phyloP scores from a whole-genome alignment of 2,329 filamentous ascomycete genomes.

The Colletotrichum cuscutae region DNA sequence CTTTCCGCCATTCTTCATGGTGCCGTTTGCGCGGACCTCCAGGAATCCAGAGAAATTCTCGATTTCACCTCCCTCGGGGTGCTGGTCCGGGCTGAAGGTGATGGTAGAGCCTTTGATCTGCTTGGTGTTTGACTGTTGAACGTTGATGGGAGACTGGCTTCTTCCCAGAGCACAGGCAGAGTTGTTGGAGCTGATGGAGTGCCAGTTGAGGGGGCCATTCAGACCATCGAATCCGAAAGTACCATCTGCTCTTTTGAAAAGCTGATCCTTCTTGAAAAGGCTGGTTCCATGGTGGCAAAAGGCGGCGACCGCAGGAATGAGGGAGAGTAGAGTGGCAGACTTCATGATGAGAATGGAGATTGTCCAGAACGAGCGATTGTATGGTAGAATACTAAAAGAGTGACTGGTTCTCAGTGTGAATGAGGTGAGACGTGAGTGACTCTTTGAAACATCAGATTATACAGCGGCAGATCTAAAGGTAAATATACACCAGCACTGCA shows the following conservation, averaged over 20 bases:
- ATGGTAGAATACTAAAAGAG: slow-evolving; percentile 8
- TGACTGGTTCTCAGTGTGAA: slow-evolving; percentile 1
- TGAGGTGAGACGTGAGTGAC: slow-evolving; percentile 4
- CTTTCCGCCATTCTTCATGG: slow-evolving; percentile 50
- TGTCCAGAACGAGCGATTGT: not conserved
- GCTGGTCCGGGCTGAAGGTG: slow-evolving; percentile 47
- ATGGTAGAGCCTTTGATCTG: slow-evolving; percentile 44
- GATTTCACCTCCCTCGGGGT: slow-evolving; percentile 51
- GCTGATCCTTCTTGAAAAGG: slow-evolving; percentile 39
- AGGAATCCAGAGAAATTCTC: slow-evolving; percentile 64
- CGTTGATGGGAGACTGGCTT: slow-evolving; percentile 67
- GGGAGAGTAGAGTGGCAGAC: slow-evolving; percentile 33
- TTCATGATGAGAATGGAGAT: slow-evolving; percentile 36
- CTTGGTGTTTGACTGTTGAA: slow-evolving; percentile 44
- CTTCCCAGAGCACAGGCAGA: slow-evolving; percentile 58
- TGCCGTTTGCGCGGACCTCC: slow-evolving; percentile 60
- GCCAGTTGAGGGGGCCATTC: slow-evolving; percentile 64
- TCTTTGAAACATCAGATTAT: not conserved
- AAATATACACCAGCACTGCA: slow-evolving; percentile 24
- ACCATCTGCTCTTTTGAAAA: slow-evolving; percentile 38
- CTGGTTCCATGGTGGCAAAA: slow-evolving; percentile 49
- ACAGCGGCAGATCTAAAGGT: slow-evolving; percentile 17
- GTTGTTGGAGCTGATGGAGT: slow-evolving; percentile 56
- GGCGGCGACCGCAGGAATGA: slow-evolving; percentile 39
- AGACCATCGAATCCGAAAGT: slow-evolving; percentile 53